Percentiles rank a stretch among this genome's conserved stretches.
These are phyloP conservation scores for Penicillium sp. DNA, from an alignment of 2,329 filamentous ascomycete species.

Conservation along the genomic window DNA sequence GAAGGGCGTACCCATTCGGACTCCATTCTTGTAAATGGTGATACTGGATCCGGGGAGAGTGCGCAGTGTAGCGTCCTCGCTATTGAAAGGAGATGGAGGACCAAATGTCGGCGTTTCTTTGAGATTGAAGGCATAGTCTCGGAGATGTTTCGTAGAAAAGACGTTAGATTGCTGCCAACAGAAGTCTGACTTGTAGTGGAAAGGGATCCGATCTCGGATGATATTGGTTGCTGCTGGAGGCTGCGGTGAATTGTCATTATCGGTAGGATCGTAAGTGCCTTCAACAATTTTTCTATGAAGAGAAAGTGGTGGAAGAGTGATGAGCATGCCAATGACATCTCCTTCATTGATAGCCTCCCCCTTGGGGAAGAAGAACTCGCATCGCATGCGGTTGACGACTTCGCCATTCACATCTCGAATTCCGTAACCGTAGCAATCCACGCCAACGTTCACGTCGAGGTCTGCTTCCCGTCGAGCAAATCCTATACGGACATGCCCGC, in stretches of 20 bases:
- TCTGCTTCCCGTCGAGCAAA: constrained; percentile 48
- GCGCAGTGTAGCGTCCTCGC: constrained; percentile 73
- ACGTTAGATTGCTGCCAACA: constrained; percentile 70
- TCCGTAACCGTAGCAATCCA: constrained; percentile 95
- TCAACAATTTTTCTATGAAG: constrained; percentile 85
- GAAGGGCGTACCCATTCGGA: constrained; percentile 80
- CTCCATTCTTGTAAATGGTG: constrained; percentile 88
- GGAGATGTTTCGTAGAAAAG: constrained; percentile 79
- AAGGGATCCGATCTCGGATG: constrained; percentile 90
- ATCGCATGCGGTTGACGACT: constrained; percentile 87
- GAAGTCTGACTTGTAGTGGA: constrained; percentile 86
- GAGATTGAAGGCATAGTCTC: constrained; percentile 57
- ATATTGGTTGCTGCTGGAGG: constrained; percentile 69
- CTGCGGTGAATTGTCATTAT: constrained; percentile 52
- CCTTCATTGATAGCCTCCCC: constrained; percentile 79
- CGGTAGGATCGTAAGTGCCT: constrained; percentile 80
- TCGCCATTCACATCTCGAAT: constrained; percentile 86
- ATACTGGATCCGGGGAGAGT: constrained; percentile 84
- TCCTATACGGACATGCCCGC: constrained; percentile 49
- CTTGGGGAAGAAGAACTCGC: constrained; percentile 80
- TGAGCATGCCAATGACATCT: constrained; percentile 91
- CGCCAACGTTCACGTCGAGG: constrained; percentile 60
- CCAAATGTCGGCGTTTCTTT: constrained; percentile 47
- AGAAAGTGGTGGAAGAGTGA: constrained; percentile 78
- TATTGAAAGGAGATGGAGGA: constrained; percentile 54